Evolutionary conservation across 108 stramenopile genomes (phyloP).

Genomic region (Fragilaria crotonensis): DNA sequence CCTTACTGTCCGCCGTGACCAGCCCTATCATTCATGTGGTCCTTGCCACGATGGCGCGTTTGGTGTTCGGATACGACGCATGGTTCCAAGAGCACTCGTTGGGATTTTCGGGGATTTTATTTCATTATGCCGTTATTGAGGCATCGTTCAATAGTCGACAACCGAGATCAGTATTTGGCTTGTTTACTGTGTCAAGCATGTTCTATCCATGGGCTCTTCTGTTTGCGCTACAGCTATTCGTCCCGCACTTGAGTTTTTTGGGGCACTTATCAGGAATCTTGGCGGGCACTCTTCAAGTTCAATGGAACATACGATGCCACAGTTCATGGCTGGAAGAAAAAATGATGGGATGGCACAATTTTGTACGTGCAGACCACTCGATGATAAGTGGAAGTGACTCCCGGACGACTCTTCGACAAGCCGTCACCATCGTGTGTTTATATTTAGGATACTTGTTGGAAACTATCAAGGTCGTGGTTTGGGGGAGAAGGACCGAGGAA

Average conservation of each 20-base stretch:
- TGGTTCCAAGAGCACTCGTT: slow-evolving; percentile 60
- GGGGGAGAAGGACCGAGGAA: no score
- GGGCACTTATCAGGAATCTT: slow-evolving; percentile 76
- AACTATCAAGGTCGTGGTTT: no score
- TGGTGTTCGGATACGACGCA: slow-evolving; percentile 33
- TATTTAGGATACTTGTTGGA: no score
- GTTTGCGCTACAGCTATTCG: slow-evolving; percentile 60
- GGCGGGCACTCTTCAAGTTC: slow-evolving; percentile 50
- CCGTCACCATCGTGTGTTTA: no score
- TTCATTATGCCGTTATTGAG: slow-evolving; percentile 78
- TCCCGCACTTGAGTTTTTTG: slow-evolving; percentile 65
- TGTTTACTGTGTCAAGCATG: slow-evolving; percentile 51
- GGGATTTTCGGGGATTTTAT: slow-evolving; percentile 80
- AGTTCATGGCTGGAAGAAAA: no score
- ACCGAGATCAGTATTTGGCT: slow-evolving; percentile 61
- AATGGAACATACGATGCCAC: slow-evolving; percentile 35
- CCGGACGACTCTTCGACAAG: no score
- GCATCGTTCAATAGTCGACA: slow-evolving; percentile 21
- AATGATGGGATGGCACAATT: no score
- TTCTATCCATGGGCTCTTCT: slow-evolving; percentile 78
- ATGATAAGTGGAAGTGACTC: no score
- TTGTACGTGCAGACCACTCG: no score
- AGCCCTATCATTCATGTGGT: slow-evolving; percentile 46
- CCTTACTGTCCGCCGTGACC: slow-evolving; percentile 52
- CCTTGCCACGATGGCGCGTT: slow-evolving; percentile 32